These are phyloP conservation scores for Pyrenochaeta sp. DNA, from an alignment of 2,329 filamentous ascomycete species.

Conservation along the genomic window DNA sequence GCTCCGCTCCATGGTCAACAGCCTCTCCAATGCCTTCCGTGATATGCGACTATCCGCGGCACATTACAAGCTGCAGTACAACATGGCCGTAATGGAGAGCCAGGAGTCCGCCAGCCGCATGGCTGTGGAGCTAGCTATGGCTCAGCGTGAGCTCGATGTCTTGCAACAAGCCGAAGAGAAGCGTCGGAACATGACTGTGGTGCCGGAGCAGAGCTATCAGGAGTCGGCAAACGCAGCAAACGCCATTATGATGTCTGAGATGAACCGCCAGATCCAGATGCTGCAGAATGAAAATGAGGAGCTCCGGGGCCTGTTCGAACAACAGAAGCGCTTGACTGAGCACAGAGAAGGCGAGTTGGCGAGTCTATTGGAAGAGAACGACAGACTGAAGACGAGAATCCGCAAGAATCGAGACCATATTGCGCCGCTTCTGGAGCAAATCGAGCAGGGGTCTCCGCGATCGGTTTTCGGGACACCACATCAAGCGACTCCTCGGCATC, in stretches of 20 bases:
- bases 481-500: constrained; percentile 56
- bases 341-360: constrained; percentile 78
- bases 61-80: constrained; percentile 90
- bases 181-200: constrained; percentile 62
- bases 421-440: constrained; percentile 58
- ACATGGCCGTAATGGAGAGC: constrained; percentile 82
- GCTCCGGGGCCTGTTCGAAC: constrained; percentile 71
- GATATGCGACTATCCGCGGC: constrained; percentile 83
- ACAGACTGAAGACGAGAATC: constrained; percentile 81
- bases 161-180: constrained; percentile 77
- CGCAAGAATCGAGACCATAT: constrained; percentile 90
- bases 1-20: constrained; percentile 62
- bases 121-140: constrained; percentile 90
- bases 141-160: constrained; percentile 85
- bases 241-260: constrained; percentile 59
- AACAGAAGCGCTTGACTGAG: constrained; percentile 80
- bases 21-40: constrained; percentile 62
- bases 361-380: constrained; percentile 76
- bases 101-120: constrained; percentile 86
- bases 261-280: constrained; percentile 66
- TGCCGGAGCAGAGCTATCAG: constrained; percentile 62
- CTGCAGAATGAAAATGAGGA: constrained; percentile 71
- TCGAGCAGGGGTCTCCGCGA: constrained; percentile 74
- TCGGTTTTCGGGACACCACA: constrained; percentile 62
- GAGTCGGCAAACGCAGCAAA: constrained; percentile 65